These are phyloP conservation scores for Alnus rubra DNA, from an alignment of 306 rosid genomes.

Conservation along the genomic window DNA sequence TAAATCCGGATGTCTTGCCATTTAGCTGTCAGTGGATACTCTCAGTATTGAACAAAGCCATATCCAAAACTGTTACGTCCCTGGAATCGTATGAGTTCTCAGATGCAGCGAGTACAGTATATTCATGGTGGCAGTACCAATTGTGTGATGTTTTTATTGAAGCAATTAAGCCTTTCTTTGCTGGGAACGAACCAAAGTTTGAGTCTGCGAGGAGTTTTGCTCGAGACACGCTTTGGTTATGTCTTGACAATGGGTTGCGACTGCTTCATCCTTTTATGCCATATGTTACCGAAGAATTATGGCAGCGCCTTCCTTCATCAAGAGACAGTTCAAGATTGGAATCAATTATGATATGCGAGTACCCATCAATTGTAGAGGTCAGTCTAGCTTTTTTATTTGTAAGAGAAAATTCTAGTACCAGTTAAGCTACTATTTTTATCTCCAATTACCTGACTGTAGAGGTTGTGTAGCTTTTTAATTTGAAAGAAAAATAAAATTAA, in stretches of 20 bases:
- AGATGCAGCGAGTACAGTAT: conserved; percentile 78
- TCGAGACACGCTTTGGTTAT: conserved; percentile 84
- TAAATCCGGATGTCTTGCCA: conserved; percentile 63
- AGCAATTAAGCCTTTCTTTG: conserved; percentile 84
- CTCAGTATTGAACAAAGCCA: conserved; percentile 74
- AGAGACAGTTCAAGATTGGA: conserved; percentile 49
- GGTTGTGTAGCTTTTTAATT: background rate
- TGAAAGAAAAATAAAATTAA: background rate
- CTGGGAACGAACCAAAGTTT: conserved; percentile 56
- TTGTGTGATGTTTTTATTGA: conserved; percentile 96
- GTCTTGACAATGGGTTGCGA: conserved; percentile 90
- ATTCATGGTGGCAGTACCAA: conserved; percentile 95
- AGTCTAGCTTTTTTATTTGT: conserved; percentile 29
- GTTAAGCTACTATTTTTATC: background rate
- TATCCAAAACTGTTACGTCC: conserved; percentile 52
- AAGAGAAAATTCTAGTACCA: background rate
- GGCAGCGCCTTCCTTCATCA: conserved; percentile 96
- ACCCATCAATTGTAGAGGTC: conserved; percentile 78
- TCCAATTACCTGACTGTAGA: background rate
- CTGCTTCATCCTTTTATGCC: conserved; percentile 99
- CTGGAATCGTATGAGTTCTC: conserved; percentile 72
- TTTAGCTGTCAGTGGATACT: conserved; percentile 95
- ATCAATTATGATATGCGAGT: conserved; percentile 78
- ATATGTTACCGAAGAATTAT: conserved; percentile 89
- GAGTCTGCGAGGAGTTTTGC: conserved; percentile 64